Conservation (phyloP, 225 moss, liverwort and hornwort species). For the Pseudoscleropodium purum region DNA sequence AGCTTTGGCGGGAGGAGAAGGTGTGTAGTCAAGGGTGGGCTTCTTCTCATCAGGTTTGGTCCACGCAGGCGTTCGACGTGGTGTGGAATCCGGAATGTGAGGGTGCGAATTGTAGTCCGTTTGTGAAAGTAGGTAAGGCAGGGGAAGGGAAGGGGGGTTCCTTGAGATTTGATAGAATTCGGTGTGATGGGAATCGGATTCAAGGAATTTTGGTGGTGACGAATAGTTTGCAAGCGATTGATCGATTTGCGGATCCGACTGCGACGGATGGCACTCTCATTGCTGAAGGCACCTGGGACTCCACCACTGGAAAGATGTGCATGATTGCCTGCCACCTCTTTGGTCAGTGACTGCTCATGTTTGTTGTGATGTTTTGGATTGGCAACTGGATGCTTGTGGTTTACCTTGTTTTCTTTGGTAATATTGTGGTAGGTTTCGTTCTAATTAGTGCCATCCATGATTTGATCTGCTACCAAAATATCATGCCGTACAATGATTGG, state of each 20-base stretch:
- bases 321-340: constrained; percentile 41
- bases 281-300: constrained; percentile 45
- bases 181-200: constrained; percentile 33
- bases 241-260: constrained; percentile 39
- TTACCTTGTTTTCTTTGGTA: background rate
- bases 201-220: constrained; percentile 26
- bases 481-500: background rate
- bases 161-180: constrained; percentile 26
- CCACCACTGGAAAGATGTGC: constrained; percentile 35
- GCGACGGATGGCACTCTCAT: constrained; percentile 33
- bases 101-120: constrained; percentile 31
- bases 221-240: background rate
- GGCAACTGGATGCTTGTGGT: background rate
- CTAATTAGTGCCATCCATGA: background rate
- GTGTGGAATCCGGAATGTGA: constrained; percentile 22
- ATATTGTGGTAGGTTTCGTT: background rate
- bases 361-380: background rate
- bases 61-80: constrained; percentile 19
- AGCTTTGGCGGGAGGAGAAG: constrained; percentile 32
- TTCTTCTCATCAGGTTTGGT: constrained; percentile 18
- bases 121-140: constrained; percentile 13
- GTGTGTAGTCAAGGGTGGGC: constrained; percentile 22
- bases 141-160: background rate
- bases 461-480: background rate
- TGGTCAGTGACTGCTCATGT: constrained; percentile 17